A percentile compares a stretch with the other conserved stretches of the same genome.
Conservation (phyloP, 768 basidiomycete species). For the Termitomyces sp. region DNA sequence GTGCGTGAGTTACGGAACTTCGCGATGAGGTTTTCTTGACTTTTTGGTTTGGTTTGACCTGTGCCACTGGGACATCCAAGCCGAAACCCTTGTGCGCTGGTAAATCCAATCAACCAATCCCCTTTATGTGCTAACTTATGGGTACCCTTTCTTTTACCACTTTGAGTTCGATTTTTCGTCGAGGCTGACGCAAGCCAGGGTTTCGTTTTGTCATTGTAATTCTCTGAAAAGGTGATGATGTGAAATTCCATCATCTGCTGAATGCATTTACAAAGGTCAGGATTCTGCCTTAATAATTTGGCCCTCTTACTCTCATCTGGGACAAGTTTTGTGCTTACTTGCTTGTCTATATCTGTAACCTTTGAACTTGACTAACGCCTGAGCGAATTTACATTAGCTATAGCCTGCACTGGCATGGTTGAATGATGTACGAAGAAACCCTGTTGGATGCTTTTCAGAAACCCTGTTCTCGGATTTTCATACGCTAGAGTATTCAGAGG, state of each 20-base stretch:
- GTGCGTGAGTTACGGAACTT: neutral
- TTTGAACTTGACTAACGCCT: too few relatives aligned
- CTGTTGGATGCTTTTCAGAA: too few relatives aligned
- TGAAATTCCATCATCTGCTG: too few relatives aligned
- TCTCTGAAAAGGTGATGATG: neutral
- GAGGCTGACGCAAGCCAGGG: neutral
- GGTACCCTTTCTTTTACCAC: neutral
- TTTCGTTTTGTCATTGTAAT: neutral
- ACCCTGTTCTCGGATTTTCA: neutral
- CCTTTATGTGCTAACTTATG: neutral
- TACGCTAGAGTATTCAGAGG: neutral
- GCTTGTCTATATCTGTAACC: neutral
- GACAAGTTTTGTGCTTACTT: neutral
- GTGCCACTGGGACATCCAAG: neutral
- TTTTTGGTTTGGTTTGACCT: neutral
- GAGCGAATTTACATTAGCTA: neutral
- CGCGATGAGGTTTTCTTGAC: neutral
- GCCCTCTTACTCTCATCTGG: neutral
- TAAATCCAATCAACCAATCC: neutral
- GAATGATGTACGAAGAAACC: neutral
- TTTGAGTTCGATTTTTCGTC: neutral
- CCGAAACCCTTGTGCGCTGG: neutral
- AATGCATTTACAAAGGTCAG: too few relatives aligned
- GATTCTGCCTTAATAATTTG: too few relatives aligned
- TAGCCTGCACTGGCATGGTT: neutral